Conservation (phyloP, 352 stramenopile species). For the Phytophthora sansomeana region DNA sequence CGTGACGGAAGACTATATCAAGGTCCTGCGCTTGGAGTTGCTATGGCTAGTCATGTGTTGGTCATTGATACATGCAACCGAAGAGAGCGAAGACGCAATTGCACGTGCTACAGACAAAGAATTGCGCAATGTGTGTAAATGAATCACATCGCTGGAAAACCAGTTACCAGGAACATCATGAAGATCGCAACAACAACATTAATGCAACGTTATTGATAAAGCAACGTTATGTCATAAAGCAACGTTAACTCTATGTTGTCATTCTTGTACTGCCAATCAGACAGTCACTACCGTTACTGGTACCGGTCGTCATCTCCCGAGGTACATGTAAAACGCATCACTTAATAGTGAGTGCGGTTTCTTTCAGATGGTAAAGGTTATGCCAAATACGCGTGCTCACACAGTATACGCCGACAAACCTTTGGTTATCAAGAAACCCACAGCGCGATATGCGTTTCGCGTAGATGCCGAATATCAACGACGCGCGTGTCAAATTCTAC, state of each 20-base stretch:
- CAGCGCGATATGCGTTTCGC: slow-evolving; percentile 61
- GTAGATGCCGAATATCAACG: slow-evolving; percentile 48
- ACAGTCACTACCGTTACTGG: too few species aligned
- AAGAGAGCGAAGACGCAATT: not conserved
- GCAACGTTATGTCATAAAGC: too few species aligned
- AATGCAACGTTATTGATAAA: too few species aligned
- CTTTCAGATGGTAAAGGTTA: too few species aligned
- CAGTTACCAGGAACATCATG: too few species aligned
- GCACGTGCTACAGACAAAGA: not conserved
- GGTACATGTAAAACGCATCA: too few species aligned
- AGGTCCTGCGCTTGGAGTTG: not conserved
- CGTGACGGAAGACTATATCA: not conserved
- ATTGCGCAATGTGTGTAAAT: not conserved
- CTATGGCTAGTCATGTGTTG: not conserved
- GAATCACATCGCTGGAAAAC: too few species aligned
- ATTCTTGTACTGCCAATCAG: too few species aligned
- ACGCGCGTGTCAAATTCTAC: slow-evolving; percentile 60
- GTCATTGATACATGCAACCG: not conserved
- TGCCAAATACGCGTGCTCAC: slow-evolving; percentile 63
- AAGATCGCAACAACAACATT: too few species aligned
- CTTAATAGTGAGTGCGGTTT: too few species aligned
- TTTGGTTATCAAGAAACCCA: slow-evolving; percentile 62
- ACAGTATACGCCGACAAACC: slow-evolving; percentile 62
- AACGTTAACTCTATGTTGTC: too few species aligned
- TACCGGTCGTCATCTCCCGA: too few species aligned